Base-by-base conservation (phyloP, 352 stramenopile species). In the Aphanomyces stellatus region DNA sequence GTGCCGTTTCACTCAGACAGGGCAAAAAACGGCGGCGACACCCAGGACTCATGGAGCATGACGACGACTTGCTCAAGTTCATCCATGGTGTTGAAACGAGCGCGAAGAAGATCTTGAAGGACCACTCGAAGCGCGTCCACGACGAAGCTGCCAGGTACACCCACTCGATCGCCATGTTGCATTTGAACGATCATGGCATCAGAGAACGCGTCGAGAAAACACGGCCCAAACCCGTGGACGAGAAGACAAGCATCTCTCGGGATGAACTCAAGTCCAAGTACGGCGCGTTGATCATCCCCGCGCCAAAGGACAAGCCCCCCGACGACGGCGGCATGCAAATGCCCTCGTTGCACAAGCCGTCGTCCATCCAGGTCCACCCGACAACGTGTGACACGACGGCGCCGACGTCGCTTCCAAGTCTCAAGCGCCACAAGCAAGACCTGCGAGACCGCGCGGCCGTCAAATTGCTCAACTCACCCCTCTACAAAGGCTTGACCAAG, bases 21-120 rank as follows among this genome's bases (percentile, higher is more conserved):
- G n/a, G n/a, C n/a, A n/a, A n/a, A n/a, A 46, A 46, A 46, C 37
- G 37, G 37, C 37, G 37, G 37, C 37, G 37, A 11, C n/a, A n/a
- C n/a, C n/a, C n/a, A n/a, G n/a, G n/a, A n/a, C n/a, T n/a, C n/a
- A n/a, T n/a, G 6, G 24, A 34, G 31, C 17, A 67, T 67, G 60
- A 67, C 80, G 80, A 91, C 43, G 82, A 93, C 53, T 73, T 91
- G 48, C 84, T 81, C 25, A 82, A 87, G 74, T 91, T 91, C 69
- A 74, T 91, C 59, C 87, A 87, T 69, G 88, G 73, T 55, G 82
- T 91, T 56, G 81, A 91, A 69, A 75, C 77, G 30, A 88, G 78
- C 51, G 81, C 82, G 30, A 82, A 82, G 13, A 82, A 82, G 55
- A 89, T 93, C 77, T 73, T 91, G 71, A 88, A 88, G 74, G 77